Percentiles rank a stretch among this genome's conserved stretches.
Evolutionary conservation across 2,329 filamentous ascomycete species (phyloP).

Genomic region (Diaporthe citriasiana): DNA sequence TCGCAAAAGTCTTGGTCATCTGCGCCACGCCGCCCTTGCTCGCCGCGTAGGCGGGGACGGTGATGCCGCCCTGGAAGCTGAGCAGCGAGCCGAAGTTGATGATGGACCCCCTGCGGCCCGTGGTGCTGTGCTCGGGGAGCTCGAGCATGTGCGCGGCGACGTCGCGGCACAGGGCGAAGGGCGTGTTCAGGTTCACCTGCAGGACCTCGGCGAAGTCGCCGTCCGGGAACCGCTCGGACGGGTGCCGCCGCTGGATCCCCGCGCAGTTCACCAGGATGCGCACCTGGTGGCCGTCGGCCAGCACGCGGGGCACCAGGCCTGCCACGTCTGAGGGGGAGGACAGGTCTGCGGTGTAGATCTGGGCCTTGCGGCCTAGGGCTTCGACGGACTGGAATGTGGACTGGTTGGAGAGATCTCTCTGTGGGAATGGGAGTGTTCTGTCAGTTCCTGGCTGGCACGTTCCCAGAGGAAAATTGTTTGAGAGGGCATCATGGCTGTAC

Average conservation of each 20-base stretch:
- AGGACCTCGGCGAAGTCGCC: slow-evolving; percentile 85
- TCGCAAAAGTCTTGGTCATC: slow-evolving; percentile 86
- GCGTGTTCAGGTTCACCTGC: slow-evolving; percentile 87
- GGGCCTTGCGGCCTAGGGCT: slow-evolving; percentile 74
- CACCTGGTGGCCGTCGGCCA: slow-evolving; percentile 75
- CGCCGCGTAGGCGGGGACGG: slow-evolving; percentile 89
- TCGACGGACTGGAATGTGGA: slow-evolving; percentile 74
- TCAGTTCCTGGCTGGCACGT: not conserved
- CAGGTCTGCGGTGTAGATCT: slow-evolving; percentile 80
- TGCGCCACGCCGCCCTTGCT: slow-evolving; percentile 89
- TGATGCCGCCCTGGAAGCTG: slow-evolving; percentile 88
- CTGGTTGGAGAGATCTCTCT: slow-evolving; percentile 54
- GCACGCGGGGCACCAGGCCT: slow-evolving; percentile 70
- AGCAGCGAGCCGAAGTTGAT: slow-evolving; percentile 89
- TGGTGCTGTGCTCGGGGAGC: slow-evolving; percentile 61
- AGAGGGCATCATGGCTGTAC: slow-evolving; percentile 50
- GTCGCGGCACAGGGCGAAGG: slow-evolving; percentile 84
- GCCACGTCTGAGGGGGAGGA: slow-evolving; percentile 71
- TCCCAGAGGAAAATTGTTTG: not conserved
- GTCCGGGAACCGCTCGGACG: slow-evolving; percentile 81
- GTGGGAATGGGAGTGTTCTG: not conserved
- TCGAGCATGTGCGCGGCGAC: slow-evolving; percentile 83
- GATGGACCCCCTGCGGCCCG: slow-evolving; percentile 76
- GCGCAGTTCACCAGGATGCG: slow-evolving; percentile 89
- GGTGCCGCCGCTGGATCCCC: slow-evolving; percentile 85